These are phyloP conservation scores for Aspergillus ochraceoroseus DNA, from an alignment of 2,329 filamentous ascomycete genomes.

Conservation along the genomic window DNA sequence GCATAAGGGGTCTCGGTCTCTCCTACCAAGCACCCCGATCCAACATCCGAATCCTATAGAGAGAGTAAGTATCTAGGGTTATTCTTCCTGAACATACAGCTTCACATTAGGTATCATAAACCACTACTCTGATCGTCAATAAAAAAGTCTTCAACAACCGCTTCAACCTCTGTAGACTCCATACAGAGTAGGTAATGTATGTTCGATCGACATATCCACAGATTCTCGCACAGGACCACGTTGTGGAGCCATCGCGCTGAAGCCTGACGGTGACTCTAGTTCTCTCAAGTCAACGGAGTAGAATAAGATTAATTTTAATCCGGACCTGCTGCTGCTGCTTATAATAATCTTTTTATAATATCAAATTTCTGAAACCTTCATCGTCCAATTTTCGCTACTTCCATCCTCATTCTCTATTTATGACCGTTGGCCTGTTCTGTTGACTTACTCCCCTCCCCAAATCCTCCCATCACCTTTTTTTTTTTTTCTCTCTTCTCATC, in stretches of 20 bases:
- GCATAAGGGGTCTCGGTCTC: no score
- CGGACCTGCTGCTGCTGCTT: background rate
- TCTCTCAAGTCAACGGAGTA: conserved; percentile 11
- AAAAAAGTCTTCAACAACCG: background rate
- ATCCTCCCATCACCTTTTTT: conserved; percentile 5
- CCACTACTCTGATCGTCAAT: no score
- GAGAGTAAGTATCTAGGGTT: no score
- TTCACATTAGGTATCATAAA: no score
- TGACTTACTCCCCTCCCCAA: no score
- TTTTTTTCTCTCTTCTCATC: background rate
- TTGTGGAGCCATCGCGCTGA: conserved; percentile 29
- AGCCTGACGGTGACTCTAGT: conserved; percentile 31
- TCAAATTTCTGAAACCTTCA: conserved; percentile 1
- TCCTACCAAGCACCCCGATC: no score
- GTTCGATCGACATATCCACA: conserved; percentile 35
- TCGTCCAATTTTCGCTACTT: background rate
- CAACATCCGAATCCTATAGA: no score
- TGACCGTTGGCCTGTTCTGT: no score
- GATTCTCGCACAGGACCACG: conserved; percentile 25
- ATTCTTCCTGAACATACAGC: no score
- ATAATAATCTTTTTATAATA: background rate
- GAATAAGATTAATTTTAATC: conserved; percentile 5
- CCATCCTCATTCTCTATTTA: conserved; percentile 1
- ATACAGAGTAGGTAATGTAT: no score
- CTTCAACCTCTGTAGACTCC: no score